phyloP scores from a whole-genome alignment of 371 early-diverging fungal species.

The Mortierella sp. region DNA sequence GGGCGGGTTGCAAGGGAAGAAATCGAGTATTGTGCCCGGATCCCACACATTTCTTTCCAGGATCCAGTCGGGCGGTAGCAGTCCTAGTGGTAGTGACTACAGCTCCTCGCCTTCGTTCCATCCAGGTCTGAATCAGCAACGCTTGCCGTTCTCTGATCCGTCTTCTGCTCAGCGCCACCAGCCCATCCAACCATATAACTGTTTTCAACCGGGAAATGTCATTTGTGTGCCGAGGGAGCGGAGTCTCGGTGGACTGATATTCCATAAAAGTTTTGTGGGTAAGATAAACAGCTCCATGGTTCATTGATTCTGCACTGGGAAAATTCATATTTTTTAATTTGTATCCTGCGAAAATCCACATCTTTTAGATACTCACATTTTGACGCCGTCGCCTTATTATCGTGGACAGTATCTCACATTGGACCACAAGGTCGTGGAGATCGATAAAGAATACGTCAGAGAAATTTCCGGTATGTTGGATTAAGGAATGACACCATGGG shows the following conservation, averaged over 20 bases:
- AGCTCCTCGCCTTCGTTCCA: slow-evolving; percentile 45
- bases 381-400: slow-evolving; percentile 70
- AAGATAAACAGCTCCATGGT: slow-evolving; percentile 1
- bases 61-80: slow-evolving; percentile 30
- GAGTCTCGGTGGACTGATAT: slow-evolving; percentile 62
- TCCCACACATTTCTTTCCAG: slow-evolving; percentile 29
- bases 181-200: slow-evolving; percentile 38
- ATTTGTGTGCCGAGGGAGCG: slow-evolving; percentile 69
- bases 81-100: slow-evolving; percentile 40
- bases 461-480: slow-evolving; percentile 59
- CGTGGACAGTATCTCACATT: slow-evolving; percentile 66
- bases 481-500: too few species aligned
- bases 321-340: neutral
- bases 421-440: slow-evolving; percentile 66
- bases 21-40: slow-evolving; percentile 14
- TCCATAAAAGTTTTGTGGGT: slow-evolving; percentile 70
- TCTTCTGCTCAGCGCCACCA: slow-evolving; percentile 32
- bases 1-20: slow-evolving; percentile 4
- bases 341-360: neutral
- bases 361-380: slow-evolving; percentile 66
- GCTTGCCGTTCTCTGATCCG: slow-evolving; percentile 7
- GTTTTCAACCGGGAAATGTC: slow-evolving; percentile 62
- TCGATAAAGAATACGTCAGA: slow-evolving; percentile 63
- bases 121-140: slow-evolving; percentile 11
- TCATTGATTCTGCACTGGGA: neutral